Evolutionary conservation across 192 early-diverging fungal genomes (phyloP), one percentile per base, ranked within the genome.

Genomic region (Entophlyctis helioformis): DNA sequence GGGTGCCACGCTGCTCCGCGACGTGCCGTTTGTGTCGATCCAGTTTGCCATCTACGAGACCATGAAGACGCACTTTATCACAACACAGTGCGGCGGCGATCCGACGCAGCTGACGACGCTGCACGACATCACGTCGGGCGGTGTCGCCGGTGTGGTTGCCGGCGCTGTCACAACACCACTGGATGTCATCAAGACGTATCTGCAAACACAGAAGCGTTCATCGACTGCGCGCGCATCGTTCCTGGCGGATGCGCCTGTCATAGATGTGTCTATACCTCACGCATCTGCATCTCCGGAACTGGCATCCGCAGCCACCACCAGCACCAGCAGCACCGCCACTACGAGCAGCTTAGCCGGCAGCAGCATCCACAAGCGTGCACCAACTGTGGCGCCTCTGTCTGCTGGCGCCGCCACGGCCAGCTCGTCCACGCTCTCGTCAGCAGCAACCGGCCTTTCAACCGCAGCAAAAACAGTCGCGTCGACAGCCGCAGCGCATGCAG

Each of bases 31-130:
- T 37, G 56, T 61, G 13, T 61, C 61, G 8, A 37, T 54, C n/a
- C 61, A 63, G 39, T 68, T 68, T 36, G 60, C 60, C 11, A 50
- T 68, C 20, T 68, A 68, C 34, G 53, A 55, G 39, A 48, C 43
- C 28, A 42, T 55, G 19, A 55, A 55, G 36, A 24, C 32, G 2
- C 48, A 19, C 38, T 46, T 55, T 38, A 10, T 38, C 12, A 18
- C 26, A 20, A 12, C 10, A 3, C 21, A 29, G 19, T 46, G 44
- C 44, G 28, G 19, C 31, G 23, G 21, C 20, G 44, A 54, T 28
- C 13, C 16, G 21, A 32, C 35, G 3, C 38, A 10, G 21, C 26
- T 55, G 20, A 39, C 53, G 3, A 13, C 39, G 18, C 12, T 39
- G 7, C 59, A 53, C 44, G 63, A 59, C 42, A 34, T 57, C 18